These are phyloP conservation scores for Cercospora beticola DNA, from an alignment of 2,329 filamentous ascomycete species.

Conservation along the genomic window DNA sequence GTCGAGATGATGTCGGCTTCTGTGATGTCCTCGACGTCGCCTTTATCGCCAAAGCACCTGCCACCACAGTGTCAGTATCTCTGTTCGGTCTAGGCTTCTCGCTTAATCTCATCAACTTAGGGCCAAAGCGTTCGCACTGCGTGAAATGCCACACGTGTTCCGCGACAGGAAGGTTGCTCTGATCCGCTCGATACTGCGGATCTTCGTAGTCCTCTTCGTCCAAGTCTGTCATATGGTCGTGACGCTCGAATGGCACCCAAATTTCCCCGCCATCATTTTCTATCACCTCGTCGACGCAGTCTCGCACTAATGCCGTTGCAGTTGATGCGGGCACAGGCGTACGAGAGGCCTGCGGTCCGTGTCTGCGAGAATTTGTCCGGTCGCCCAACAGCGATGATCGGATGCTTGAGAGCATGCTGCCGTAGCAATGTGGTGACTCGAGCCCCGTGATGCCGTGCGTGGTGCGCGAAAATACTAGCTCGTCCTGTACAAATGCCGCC, in stretches of 20 bases:
- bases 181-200: slow-evolving; percentile 14
- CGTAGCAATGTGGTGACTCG: slow-evolving; percentile 19
- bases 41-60: slow-evolving; percentile 99
- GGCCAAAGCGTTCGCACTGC: slow-evolving; percentile 21
- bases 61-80: not conserved
- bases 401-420: slow-evolving; percentile 30
- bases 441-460: not conserved
- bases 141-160: slow-evolving; percentile 24
- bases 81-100: not conserved
- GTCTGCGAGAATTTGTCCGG: slow-evolving; percentile 26
- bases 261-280: not conserved
- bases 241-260: too few relatives aligned
- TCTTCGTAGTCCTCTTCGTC: slow-evolving; percentile 15
- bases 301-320: not conserved
- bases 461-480: not conserved
- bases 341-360: not conserved
- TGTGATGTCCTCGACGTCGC: slow-evolving; percentile 97
- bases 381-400: slow-evolving; percentile 23
- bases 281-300: slow-evolving; percentile 5
- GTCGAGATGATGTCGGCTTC: slow-evolving; percentile 94
- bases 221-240: not conserved
- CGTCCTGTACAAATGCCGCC: not conserved
- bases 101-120: not conserved
- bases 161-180: slow-evolving; percentile 9
- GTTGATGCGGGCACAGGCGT: slow-evolving; percentile 11